A percentile compares a stretch with the other conserved stretches of the same genome.
Evolutionary conservation across 257 asterid genomes (phyloP).

Genomic region (Solanum phureja): DNA sequence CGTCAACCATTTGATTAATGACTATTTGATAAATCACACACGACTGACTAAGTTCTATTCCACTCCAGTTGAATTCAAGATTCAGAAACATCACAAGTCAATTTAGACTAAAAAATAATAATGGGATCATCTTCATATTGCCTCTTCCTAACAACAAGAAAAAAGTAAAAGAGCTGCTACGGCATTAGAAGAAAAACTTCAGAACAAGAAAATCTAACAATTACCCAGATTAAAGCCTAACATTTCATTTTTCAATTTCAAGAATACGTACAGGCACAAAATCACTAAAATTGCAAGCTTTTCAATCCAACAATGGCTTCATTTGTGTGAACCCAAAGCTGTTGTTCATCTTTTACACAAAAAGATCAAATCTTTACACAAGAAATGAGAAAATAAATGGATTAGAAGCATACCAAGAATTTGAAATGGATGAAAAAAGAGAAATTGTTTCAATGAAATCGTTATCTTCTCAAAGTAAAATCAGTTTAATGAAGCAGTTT

Average conservation of each 20-base stretch:
- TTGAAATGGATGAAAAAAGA: neutral
- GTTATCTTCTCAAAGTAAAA: neutral
- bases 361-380: neutral
- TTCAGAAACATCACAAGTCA: neutral
- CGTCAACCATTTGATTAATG: neutral
- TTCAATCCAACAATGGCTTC: neutral
- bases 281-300: neutral
- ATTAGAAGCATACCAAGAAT: constrained; percentile 7
- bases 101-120: neutral
- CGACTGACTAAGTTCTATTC: neutral
- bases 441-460: neutral
- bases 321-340: neutral
- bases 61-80: neutral
- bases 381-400: neutral
- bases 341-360: neutral
- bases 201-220: neutral
- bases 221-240: neutral
- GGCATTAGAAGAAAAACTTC: neutral
- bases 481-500: neutral
- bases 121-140: neutral
- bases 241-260: neutral
- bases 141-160: neutral
- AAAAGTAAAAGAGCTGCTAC: neutral
- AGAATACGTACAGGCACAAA: neutral
- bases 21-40: neutral